Evolutionary conservation across 352 stramenopile species (phyloP).

Genomic region (Globisporangium solare): DNA sequence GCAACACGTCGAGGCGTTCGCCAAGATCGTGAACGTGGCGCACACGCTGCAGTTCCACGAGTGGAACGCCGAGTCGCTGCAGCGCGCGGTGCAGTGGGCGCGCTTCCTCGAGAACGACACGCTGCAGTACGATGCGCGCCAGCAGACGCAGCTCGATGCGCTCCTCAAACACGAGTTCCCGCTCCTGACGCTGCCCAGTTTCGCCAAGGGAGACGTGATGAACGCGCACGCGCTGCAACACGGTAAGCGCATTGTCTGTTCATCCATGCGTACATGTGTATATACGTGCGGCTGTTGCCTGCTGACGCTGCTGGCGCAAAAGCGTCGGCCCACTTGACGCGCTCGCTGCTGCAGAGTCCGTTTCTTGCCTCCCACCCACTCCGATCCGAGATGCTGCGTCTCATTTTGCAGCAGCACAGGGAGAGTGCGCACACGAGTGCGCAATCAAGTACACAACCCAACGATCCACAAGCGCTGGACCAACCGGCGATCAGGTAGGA

Average conservation of each 20-base stretch:
- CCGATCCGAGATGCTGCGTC: constrained; percentile 30
- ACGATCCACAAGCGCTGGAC: background rate
- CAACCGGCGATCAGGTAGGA: constrained; percentile 3
- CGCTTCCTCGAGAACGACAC: constrained; percentile 27
- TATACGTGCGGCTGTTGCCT: background rate
- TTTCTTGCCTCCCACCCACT: constrained; percentile 41
- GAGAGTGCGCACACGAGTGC: constrained; percentile 6
- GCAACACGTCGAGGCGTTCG: constrained; percentile 29
- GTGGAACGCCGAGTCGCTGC: constrained; percentile 48
- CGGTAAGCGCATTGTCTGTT: constrained; percentile 1
- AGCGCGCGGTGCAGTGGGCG: constrained; percentile 37
- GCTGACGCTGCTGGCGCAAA: background rate
- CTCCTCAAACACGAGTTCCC: constrained; percentile 29
- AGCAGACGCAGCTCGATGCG: constrained; percentile 17
- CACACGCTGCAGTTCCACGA: constrained; percentile 45
- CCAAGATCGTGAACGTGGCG: constrained; percentile 41
- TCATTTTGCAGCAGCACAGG: constrained; percentile 25
- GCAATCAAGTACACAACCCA: background rate
- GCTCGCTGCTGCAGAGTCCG: constrained; percentile 47
- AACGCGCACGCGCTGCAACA: constrained; percentile 6
- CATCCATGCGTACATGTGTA: no score
- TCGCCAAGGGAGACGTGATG: constrained; percentile 15
- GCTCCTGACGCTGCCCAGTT: constrained; percentile 31
- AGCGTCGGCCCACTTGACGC: constrained; percentile 32
- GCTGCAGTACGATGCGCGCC: constrained; percentile 1